These are phyloP conservation scores for Stereum hirsutum DNA, from an alignment of 1,284 basidiomycete genomes.

Conservation along the genomic window DNA sequence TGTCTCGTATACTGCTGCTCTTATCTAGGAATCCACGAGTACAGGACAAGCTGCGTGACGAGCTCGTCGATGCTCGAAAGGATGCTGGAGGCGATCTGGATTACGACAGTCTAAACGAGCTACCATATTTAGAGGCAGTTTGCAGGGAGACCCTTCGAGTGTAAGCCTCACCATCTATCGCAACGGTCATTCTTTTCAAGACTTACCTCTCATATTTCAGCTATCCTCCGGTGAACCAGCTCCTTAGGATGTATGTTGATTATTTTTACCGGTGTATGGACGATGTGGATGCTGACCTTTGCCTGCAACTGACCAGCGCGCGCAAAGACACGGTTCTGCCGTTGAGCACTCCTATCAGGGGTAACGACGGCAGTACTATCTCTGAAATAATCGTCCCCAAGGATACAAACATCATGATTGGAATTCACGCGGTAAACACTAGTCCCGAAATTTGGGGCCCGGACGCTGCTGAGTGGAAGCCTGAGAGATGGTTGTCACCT, in stretches of 20 bases:
- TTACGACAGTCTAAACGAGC: too few species aligned
- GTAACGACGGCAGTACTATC: background rate
- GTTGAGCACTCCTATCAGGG: slow-evolving; percentile 1
- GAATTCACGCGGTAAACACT: background rate
- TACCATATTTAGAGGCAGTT: slow-evolving; percentile 4
- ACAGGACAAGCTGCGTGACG: too few species aligned
- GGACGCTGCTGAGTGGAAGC: slow-evolving; percentile 2
- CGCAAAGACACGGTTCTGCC: slow-evolving; percentile 2
- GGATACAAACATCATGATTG: background rate
- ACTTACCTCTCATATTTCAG: too few species aligned
- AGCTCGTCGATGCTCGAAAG: too few species aligned
- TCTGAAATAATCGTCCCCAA: background rate
- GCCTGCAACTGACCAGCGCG: background rate
- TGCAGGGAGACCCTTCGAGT: slow-evolving; percentile 2
- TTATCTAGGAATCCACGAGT: too few species aligned
- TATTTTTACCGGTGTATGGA: background rate
- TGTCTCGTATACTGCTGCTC: too few species aligned
- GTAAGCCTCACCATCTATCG: too few species aligned
- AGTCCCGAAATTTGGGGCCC: slow-evolving; percentile 2
- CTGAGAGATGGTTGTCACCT: slow-evolving; percentile 1
- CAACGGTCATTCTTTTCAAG: too few species aligned
- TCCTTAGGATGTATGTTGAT: background rate
- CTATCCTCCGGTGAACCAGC: background rate
- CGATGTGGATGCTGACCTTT: background rate
- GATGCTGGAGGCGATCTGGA: too few species aligned